Conservation (phyloP, 2,329 filamentous ascomycete species). For the Aureobasidium sp. region DNA sequence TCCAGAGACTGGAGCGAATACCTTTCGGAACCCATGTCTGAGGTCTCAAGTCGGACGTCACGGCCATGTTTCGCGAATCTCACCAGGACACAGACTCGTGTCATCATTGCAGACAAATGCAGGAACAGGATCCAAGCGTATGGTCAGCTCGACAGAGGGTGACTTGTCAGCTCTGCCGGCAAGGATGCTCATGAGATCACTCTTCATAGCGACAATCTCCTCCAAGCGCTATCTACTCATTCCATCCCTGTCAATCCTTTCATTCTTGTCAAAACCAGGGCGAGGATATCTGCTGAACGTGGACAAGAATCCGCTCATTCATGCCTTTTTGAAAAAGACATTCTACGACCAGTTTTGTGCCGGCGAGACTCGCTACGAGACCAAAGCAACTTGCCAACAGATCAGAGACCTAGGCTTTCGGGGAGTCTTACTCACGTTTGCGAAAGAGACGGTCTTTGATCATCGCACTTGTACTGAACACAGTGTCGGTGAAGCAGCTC, state of each 20-base stretch:
- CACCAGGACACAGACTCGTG: too few relatives aligned
- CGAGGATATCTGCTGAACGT: slow-evolving; percentile 37
- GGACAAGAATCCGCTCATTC: slow-evolving; percentile 41
- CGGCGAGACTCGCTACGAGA: slow-evolving; percentile 43
- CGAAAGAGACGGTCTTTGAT: slow-evolving; percentile 35
- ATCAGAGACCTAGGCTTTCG: slow-evolving; percentile 35
- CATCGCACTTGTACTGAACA: slow-evolving; percentile 24
- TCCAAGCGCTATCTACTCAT: not conserved
- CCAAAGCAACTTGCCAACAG: slow-evolving; percentile 31
- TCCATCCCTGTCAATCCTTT: not conserved
- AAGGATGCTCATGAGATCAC: not conserved
- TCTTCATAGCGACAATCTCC: not conserved
- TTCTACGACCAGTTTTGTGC: slow-evolving; percentile 54
- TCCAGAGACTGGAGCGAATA: too few relatives aligned
- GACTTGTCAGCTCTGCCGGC: not conserved
- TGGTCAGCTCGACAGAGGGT: not conserved
- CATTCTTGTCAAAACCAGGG: not conserved
- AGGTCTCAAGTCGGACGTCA: too few relatives aligned
- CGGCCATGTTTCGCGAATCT: too few relatives aligned
- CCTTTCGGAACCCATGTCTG: too few relatives aligned
- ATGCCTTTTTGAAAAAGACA: slow-evolving; percentile 38
- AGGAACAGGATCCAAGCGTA: too few relatives aligned
- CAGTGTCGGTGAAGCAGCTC: not conserved
- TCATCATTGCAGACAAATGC: too few relatives aligned
- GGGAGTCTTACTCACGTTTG: slow-evolving; percentile 49